Base-by-base conservation (phyloP, 208 protist genomes). In the Angomonas deanei region DNA sequence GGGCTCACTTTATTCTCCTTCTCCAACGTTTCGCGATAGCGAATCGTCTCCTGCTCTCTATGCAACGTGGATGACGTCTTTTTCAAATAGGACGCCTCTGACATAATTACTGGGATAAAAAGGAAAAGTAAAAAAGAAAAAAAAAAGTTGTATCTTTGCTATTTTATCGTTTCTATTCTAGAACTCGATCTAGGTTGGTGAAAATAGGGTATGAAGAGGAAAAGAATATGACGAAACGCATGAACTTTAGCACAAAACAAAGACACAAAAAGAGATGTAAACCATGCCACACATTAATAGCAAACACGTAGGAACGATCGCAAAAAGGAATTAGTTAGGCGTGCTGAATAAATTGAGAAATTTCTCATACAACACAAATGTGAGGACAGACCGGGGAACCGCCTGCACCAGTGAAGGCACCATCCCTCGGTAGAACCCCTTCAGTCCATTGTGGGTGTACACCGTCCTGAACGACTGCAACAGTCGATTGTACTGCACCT, bases 331-430 rank as follows among this genome's bases (percentile, higher is more conserved):
- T 50, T 50, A 50, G 23, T 4, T n/a, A n/a, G 3, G 5, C 13
- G 17, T n/a, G 23, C 42, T n/a, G 15, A 50, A 50, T 34, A 79
- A 1, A 21, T 64, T 71, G 17, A 93, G 56, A 56, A 89, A 89
- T 52, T 89, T 63, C 64, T 96, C 91, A 59, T 94, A 96, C 1
- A 91, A 74, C 21, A 92, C 72, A 66, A 89, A 89, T 38, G 80
- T 76, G 10, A 94, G 66, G 0, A 84, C 76, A 0, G 80, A 84
- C 2, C 91, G 82, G 11, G 91, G 91, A 5, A 93, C 78, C 0
- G 84, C 75, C 47, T 92, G 91, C 21, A 80, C 50, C 27, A 94
- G 65, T 0, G 80, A 81, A 0, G 85, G 69, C 3, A 78, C 61
- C 24, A 88, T 71, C 2, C 91, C 91, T 13, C 91, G 81, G 48